Base-by-base conservation (phyloP, 148 eudicot species). In the Chenopodium album region DNA sequence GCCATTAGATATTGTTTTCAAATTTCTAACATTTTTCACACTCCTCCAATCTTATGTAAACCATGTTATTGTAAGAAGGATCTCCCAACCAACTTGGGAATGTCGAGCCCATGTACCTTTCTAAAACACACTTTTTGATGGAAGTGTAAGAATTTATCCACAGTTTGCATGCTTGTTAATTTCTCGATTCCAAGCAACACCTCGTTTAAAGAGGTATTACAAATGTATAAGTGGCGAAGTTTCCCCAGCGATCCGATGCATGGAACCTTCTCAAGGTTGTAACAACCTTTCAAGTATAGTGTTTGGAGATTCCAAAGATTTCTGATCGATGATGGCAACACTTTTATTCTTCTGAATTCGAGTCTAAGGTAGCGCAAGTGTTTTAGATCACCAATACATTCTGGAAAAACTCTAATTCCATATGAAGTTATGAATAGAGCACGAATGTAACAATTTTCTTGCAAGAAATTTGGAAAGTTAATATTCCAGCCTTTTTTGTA, bases 221-320 rank as follows among this genome's bases (percentile, higher is more conserved):
- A 28, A 29, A 76, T 56, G 10, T 76, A 46, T 47, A 76, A 5
- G n/a, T 76, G 78, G 4, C 66, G 78, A 7, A 76, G 78, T 76
- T 76, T 23, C 22, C 32, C 4, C 5, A 76, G 28, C 6, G 10
- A 20, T 59, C 1, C 29, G 28, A 56, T 22, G 6, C 59, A 16
- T 19, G 67, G 11, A 11, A 76, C 47, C 20, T 9, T 9, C 26
- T 56, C 17, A 31, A 76, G 78, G 8, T 6, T 7, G 0, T 34
- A 9, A 41, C 80, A 78, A 23, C 23, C 8, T 65, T 9, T 65
- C 72, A 78, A 29, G 2, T 13, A 13, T 3, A 65, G 60, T 20
- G 80, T 78, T 48, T 78, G 80, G 23, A 78, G 80, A 66, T 78
- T 78, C 41, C 56, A 28, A 67, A 78, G 80, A 50, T 28, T 41